phyloP scores from a whole-genome alignment of 192 early-diverging fungal species.

The Coemansia sp. region DNA sequence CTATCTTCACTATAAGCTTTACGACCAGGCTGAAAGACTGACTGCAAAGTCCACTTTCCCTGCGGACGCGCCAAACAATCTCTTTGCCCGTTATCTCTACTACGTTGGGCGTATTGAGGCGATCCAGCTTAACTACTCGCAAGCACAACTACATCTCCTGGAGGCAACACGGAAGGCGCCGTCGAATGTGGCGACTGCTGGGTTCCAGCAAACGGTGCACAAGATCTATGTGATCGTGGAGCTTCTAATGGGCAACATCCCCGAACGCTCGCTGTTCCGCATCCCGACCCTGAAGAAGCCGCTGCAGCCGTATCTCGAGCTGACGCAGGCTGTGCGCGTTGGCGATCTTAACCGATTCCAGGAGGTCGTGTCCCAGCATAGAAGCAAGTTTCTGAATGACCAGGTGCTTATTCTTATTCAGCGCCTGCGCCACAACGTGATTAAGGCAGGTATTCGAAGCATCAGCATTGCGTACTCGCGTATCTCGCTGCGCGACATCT shows the following conservation, averaged over 20 bases:
- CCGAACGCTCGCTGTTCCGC: conserved; percentile 91
- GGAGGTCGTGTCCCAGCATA: conserved; percentile 75
- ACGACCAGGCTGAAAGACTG: conserved; percentile 96
- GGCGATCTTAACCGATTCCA: conserved; percentile 96
- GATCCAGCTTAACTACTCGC: conserved; percentile 97
- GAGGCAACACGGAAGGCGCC: conserved; percentile 98
- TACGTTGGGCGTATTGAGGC: conserved; percentile 96
- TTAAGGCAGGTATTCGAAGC: conserved; percentile 98
- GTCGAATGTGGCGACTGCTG: conserved; percentile 78
- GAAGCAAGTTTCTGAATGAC: conserved; percentile 78
- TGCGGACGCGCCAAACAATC: conserved; percentile 86
- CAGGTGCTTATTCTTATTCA: conserved; percentile 89
- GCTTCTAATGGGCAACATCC: conserved; percentile 98
- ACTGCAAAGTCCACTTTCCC: conserved; percentile 92
- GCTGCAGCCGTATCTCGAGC: conserved; percentile 88
- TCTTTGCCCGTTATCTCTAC: conserved; percentile 93
- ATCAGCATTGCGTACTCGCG: conserved; percentile 95
- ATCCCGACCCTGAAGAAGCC: conserved; percentile 82
- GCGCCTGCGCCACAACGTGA: conserved; percentile 98
- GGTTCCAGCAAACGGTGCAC: conserved; percentile 94
- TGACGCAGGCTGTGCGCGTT: conserved; percentile 94
- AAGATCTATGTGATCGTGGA: conserved; percentile 98
- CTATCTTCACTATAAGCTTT: conserved; percentile 93
- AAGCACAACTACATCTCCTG: conserved; percentile 80
- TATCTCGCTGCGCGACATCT: conserved; percentile 94